Base-by-base conservation (phyloP, 352 stramenopile genomes). In the Globisporangium echinulatum region DNA sequence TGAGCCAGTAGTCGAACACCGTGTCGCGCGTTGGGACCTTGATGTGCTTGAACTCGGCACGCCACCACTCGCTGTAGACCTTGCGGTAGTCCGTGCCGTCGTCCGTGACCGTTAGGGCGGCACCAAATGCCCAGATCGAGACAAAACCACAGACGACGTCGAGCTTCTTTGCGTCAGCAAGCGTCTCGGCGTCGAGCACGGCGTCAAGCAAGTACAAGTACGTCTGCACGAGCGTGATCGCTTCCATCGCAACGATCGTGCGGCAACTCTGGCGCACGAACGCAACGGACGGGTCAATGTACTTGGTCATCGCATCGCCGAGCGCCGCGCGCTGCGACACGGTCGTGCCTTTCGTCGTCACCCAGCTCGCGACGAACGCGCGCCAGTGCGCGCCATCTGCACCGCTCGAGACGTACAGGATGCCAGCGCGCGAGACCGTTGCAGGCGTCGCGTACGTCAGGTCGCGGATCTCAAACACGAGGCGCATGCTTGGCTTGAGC, bases 1-100 rank as follows among this genome's bases (percentile, higher is more conserved):
- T 94, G 25, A 98, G 75, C 81, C 88, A 99, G 67, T 98, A 99
- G 70, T 99, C 96, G 56, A 99, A 99, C 1, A 99, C 88, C 0
- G 92, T 97, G 56, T 98, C 85, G 48, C 85, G 85, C 37, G 77
- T 82, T n/a, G 94, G 95, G 44, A 98, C 87, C 68, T 98, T 98
- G 61, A 98, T 79, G 43, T 85, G 80, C 64, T 98, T 97, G 69
- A 97, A 98, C 56, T 97, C 86, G 17, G 68, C 64, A 38, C 88
- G 75, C 94, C 94, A 98, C 87, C 87, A 98, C 60, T 98, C 92
- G 49, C 85, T 97, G 66, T 98, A 98, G 42, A 97, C 54, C 40
- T 90, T 93, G 36, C 94, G 86, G 66, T 97, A 97, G 66, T 98
- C 91, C 1, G 86, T 94, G 39, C 95, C 92, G 61, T 98, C 94